phyloP scores from a whole-genome alignment of 306 rosid species.

The Dicorynia guianensis region DNA sequence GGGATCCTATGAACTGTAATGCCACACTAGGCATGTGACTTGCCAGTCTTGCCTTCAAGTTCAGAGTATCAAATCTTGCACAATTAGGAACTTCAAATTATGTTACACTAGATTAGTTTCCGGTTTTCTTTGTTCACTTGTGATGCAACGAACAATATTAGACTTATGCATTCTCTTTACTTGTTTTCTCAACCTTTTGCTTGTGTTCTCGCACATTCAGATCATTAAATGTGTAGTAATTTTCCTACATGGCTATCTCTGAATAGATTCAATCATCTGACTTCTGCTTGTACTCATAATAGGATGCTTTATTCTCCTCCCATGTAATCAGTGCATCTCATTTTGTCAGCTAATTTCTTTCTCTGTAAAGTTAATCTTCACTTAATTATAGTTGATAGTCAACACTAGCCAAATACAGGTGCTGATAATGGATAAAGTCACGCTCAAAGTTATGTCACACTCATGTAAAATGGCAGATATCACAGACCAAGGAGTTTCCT shows the following conservation, averaged over 20 bases:
- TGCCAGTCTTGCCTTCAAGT: too few species aligned
- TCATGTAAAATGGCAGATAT: constrained; percentile 98
- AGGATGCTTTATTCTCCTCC: constrained; percentile 8
- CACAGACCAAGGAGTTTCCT: constrained; percentile 94
- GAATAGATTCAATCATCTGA: not conserved
- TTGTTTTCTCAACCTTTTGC: too few species aligned
- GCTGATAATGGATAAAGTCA: constrained; percentile 94
- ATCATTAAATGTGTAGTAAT: too few species aligned
- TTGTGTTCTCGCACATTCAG: not conserved
- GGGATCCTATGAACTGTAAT: not conserved
- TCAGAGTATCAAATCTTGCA: too few species aligned
- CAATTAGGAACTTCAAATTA: too few species aligned
- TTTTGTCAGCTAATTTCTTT: not conserved
- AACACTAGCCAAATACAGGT: constrained; percentile 54
- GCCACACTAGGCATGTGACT: not conserved
- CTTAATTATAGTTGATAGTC: constrained; percentile 15
- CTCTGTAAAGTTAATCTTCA: not conserved
- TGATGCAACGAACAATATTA: not conserved
- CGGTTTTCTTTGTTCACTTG: not conserved
- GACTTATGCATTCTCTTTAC: not conserved
- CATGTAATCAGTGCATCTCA: constrained; percentile 7
- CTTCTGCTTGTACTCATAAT: not conserved
- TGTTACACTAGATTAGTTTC: too few species aligned
- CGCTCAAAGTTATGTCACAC: constrained; percentile 93
- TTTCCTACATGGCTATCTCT: not conserved